Base-by-base conservation (phyloP, 2,329 filamentous ascomycete genomes). In the Thielaviopsis euricoi region DNA sequence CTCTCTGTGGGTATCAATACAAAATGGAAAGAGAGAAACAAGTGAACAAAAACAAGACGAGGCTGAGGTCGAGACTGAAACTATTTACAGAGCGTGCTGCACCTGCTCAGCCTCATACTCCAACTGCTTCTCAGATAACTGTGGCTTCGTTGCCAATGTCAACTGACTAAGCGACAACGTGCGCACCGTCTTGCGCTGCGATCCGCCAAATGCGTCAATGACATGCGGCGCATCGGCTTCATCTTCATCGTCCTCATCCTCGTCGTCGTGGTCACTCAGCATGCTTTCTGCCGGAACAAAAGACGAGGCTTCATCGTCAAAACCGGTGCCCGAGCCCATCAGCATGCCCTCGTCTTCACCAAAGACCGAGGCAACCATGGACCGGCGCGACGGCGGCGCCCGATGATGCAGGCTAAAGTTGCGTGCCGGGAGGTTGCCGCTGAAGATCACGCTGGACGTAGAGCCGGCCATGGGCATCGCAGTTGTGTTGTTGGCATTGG, bases 101-200 rank as follows among this genome's bases (percentile, higher is more conserved):
- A 68, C 56, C 66, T 64, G 53, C 64, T 62, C 37, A 66, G 64
- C 17, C 63, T 64, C 33, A 60, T 54, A 56, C 62, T 49, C 49
- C 33, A 59, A 48, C 37, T 55, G 52, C 33, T 59, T 59, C 53
- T 56, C 57, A n/a, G 15, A 49, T 10, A 56, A 50, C 22, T 54
- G 52, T 56, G 64, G 60, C 17, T 68, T 66, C 63, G 70, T 71
- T 49, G 69, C 71, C 63, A 78, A 69, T 0, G 80, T 83, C 63
- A 83, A 67, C 65, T 81, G 79, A 60, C 79, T 80, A 12, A 85
- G 71, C 26, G 79, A 86, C 64, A 88, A 74, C 50, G 81, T 84
- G 62, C 79, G 78, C 22, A 79, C 80, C 1, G 82, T 80, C 65
- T 72, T 79, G 61, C 77, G 76, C 55, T 70, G 68, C 52, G 67